Percentiles rank a stretch among this genome's conserved stretches.
These are phyloP conservation scores for Barnettozyma californica DNA, from an alignment of 805 yeast species.

Conservation along the genomic window DNA sequence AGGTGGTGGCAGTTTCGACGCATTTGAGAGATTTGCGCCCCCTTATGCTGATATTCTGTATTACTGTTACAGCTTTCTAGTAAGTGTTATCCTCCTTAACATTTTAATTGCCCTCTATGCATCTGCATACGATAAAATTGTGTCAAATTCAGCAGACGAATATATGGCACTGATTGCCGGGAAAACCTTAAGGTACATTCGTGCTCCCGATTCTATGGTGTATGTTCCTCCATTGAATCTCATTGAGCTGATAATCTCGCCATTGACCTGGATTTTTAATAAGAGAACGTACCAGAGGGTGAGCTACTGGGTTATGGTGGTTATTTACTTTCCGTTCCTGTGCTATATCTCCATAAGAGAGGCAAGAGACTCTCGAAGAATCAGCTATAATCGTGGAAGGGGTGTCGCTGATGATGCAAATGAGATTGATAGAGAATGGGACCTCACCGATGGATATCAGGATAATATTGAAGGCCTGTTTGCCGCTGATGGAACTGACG, in stretches of 20 bases:
- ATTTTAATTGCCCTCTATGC: slow-evolving; percentile 81
- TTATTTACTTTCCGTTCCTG: slow-evolving; percentile 66
- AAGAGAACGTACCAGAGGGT: slow-evolving; percentile 31
- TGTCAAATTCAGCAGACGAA: slow-evolving; percentile 79
- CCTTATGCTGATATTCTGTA: slow-evolving; percentile 82
- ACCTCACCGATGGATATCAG: slow-evolving; percentile 67
- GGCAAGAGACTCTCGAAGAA: slow-evolving; percentile 59
- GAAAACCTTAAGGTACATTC: slow-evolving; percentile 73
- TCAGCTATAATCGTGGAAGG: slow-evolving; percentile 61
- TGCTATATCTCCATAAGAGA: slow-evolving; percentile 58
- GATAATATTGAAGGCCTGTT: slow-evolving; percentile 30
- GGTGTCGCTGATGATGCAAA: slow-evolving; percentile 73
- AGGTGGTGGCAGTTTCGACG: slow-evolving; percentile 68
- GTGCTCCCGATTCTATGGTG: slow-evolving; percentile 85
- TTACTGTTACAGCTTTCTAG: slow-evolving; percentile 71
- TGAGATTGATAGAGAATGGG: slow-evolving; percentile 77
- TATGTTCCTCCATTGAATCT: slow-evolving; percentile 83
- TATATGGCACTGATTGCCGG: slow-evolving; percentile 80
- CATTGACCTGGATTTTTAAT: slow-evolving; percentile 38
- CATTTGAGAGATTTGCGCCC: slow-evolving; percentile 67
- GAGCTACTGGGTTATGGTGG: slow-evolving; percentile 53
- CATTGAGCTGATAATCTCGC: slow-evolving; percentile 52
- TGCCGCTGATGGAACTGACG: slow-evolving; percentile 22
- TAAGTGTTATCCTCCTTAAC: slow-evolving; percentile 71
- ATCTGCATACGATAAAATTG: slow-evolving; percentile 75